phyloP scores from a whole-genome alignment of 1,284 basidiomycete genomes.

The Rhodotorula sp. region DNA sequence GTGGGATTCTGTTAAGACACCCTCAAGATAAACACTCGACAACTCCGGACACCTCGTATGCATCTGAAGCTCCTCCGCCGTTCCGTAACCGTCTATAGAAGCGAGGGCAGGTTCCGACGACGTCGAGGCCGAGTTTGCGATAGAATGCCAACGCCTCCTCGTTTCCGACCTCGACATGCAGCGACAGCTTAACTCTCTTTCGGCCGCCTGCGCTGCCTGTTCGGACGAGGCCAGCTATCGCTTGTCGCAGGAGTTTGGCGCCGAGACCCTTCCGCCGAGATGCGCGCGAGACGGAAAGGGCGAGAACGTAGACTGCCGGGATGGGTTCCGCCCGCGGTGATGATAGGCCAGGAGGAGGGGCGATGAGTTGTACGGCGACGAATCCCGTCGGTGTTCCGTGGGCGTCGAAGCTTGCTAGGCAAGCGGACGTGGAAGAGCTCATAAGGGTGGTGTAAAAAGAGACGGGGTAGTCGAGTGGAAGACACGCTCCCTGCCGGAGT shows the following conservation, averaged over 20 bases:
- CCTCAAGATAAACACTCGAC: neutral
- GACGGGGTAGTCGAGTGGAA: slow-evolving; percentile 15
- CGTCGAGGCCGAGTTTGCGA: slow-evolving; percentile 1
- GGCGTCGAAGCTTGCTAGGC: slow-evolving; percentile 9
- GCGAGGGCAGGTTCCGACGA: neutral
- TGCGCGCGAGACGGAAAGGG: slow-evolving; percentile 12
- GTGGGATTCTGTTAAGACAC: neutral
- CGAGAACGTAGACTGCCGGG: slow-evolving; percentile 22
- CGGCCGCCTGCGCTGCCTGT: neutral
- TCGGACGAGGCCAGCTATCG: slow-evolving; percentile 3
- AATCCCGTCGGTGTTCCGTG: slow-evolving; percentile 8
- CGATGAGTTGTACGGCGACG: slow-evolving; percentile 10
- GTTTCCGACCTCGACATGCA: slow-evolving; percentile 22
- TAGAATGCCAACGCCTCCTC: slow-evolving; percentile 8
- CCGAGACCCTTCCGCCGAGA: slow-evolving; percentile 10
- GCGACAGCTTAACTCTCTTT: neutral
- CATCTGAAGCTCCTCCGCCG: slow-evolving; percentile 8
- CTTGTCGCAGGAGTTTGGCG: too few relatives aligned
- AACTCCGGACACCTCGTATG: slow-evolving; percentile 15
- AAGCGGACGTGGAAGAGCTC: slow-evolving; percentile 14
- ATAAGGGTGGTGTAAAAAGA: slow-evolving; percentile 27
- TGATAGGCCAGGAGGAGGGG: neutral
- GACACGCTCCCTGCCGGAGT: slow-evolving; percentile 11
- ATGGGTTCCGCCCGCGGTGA: neutral
- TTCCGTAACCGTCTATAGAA: slow-evolving; percentile 7